Evolutionary conservation across 495 filamentous ascomycete species (phyloP).

Genomic region (Penicillium parvum): DNA sequence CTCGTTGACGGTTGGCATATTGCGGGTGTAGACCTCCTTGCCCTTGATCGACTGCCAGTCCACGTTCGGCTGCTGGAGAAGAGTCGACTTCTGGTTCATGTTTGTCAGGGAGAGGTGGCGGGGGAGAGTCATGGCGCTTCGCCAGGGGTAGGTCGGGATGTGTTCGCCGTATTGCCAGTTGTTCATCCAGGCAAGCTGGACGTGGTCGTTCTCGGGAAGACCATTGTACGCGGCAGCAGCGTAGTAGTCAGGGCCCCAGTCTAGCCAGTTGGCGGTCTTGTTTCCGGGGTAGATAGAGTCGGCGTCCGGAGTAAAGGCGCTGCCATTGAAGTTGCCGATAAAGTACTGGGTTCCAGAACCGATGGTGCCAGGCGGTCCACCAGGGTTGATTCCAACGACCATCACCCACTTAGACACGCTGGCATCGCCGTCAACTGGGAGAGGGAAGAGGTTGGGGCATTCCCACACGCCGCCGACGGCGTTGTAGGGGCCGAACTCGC

Average conservation of each 20-base stretch:
- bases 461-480: constrained; percentile 53
- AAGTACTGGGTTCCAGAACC: constrained; percentile 40
- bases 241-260: constrained; percentile 57
- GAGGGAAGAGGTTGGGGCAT: constrained; percentile 48
- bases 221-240: constrained; percentile 52
- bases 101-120: constrained; percentile 34
- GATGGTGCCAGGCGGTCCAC: constrained; percentile 48
- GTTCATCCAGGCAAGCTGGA: constrained; percentile 52
- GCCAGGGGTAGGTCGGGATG: constrained; percentile 42
- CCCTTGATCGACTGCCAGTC: constrained; percentile 12
- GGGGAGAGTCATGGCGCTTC: constrained; percentile 48
- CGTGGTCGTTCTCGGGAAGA: constrained; percentile 31
- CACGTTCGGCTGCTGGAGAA: constrained; percentile 24
- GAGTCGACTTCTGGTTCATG: constrained; percentile 8
- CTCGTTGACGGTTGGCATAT: constrained; percentile 10
- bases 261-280: constrained; percentile 30
- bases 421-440: constrained; percentile 22
- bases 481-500: constrained; percentile 52
- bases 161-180: constrained; percentile 52
- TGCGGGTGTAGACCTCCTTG: not conserved
- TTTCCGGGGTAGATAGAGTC: constrained; percentile 2
- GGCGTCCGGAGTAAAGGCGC: constrained; percentile 21
- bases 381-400: constrained; percentile 51
- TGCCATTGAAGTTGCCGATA: constrained; percentile 38
- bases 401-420: constrained; percentile 42